phyloP scores from a whole-genome alignment of 1,284 basidiomycete genomes.

The Athelia psychrophila region DNA sequence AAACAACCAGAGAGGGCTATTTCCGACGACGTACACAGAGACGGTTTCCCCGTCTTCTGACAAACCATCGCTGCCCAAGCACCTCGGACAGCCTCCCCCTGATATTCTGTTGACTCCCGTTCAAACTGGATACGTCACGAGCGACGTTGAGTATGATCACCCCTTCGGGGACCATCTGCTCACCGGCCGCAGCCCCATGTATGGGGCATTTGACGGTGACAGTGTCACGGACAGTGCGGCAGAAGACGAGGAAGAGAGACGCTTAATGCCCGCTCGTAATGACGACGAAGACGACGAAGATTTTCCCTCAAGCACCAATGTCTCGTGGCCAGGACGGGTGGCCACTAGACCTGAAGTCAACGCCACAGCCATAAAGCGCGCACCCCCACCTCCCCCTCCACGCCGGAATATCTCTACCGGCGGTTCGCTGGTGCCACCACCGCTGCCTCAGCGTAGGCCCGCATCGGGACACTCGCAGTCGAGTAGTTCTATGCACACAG shows the following conservation, averaged over 20 bases:
- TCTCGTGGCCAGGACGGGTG: background rate
- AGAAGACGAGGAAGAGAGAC: constrained; percentile 39
- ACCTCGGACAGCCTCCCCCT: constrained; percentile 21
- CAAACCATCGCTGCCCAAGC: constrained; percentile 23
- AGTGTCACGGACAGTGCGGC: constrained; percentile 40
- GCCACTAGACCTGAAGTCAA: background rate
- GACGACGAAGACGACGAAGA: constrained; percentile 12
- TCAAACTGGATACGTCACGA: constrained; percentile 23
- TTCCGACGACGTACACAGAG: constrained; percentile 75
- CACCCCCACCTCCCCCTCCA: constrained; percentile 26
- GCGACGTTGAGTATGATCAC: constrained; percentile 38
- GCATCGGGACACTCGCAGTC: background rate
- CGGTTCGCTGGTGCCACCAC: constrained; percentile 9
- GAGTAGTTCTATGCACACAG: constrained; percentile 14
- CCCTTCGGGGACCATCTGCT: constrained; percentile 38
- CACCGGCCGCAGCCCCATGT: constrained; percentile 40
- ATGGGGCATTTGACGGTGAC: constrained; percentile 38
- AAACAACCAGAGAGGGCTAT: constrained; percentile 66
- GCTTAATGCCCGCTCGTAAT: constrained; percentile 23
- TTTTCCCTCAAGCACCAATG: background rate
- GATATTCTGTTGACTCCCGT: constrained; percentile 11
- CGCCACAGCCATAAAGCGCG: constrained; percentile 6
- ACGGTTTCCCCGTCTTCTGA: constrained; percentile 27
- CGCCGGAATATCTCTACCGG: constrained; percentile 15
- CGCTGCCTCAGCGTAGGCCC: constrained; percentile 3